These are phyloP conservation scores for Camellia oleifera DNA, from an alignment of 179 eudicot species.

Conservation along the genomic window DNA sequence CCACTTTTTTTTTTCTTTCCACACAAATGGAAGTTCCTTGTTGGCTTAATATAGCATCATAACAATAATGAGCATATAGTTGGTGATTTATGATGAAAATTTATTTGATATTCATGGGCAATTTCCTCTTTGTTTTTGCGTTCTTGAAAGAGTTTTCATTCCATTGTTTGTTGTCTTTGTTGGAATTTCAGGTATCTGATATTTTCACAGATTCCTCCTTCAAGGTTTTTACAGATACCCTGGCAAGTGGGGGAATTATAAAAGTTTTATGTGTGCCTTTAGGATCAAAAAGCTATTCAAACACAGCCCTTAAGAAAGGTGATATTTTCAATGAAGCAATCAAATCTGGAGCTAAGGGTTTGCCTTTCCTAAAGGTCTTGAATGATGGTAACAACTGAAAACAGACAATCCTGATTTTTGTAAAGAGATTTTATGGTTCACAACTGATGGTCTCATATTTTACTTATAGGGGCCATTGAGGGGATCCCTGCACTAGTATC, in stretches of 20 bases:
- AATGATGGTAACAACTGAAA: constrained; percentile 50
- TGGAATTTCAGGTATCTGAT: constrained; percentile 67
- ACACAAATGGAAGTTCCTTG: neutral
- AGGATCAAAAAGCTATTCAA: constrained; percentile 77
- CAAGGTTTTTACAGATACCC: constrained; percentile 75
- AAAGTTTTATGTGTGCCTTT: constrained; percentile 78
- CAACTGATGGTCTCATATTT: constrained; percentile 20
- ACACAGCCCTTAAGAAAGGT: constrained; percentile 87
- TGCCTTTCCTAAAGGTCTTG: constrained; percentile 86
- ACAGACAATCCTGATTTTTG: neutral
- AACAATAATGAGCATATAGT: neutral
- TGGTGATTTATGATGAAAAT: neutral
- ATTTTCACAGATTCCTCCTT: constrained; percentile 61
- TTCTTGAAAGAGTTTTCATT: neutral
- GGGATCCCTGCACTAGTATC: constrained; percentile 77
- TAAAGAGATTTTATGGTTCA: constrained; percentile 8
- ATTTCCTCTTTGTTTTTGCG: neutral
- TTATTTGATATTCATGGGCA: neutral
- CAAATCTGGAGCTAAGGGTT: constrained; percentile 94
- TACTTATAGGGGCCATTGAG: constrained; percentile 60
- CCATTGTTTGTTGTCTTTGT: constrained; percentile 1
- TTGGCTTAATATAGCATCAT: neutral
- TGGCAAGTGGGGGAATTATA: constrained; percentile 69
- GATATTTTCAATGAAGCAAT: constrained; percentile 76
- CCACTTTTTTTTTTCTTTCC: neutral